phyloP scores from a whole-genome alignment of 1,284 basidiomycete genomes.

The Clitocybe nebularis region DNA sequence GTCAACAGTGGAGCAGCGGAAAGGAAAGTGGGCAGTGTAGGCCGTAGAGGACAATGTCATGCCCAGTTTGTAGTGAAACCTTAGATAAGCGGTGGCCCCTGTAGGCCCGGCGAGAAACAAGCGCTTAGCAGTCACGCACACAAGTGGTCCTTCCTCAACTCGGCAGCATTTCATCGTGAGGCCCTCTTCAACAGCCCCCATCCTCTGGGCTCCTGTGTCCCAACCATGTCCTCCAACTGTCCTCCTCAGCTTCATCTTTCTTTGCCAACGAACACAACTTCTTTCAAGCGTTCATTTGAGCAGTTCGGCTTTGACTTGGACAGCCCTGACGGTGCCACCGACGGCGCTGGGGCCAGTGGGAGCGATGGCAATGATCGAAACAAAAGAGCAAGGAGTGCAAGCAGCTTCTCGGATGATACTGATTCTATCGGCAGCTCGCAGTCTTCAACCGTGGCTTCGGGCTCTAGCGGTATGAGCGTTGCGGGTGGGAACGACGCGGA shows the following conservation, averaged over 20 bases:
- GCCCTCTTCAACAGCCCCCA: not conserved
- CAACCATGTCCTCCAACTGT: constrained; percentile 30
- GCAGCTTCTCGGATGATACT: constrained; percentile 30
- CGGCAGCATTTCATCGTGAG: constrained; percentile 8
- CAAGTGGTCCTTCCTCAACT: not conserved
- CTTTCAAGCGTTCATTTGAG: constrained; percentile 56
- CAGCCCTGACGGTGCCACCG: constrained; percentile 30
- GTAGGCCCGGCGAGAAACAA: too few relatives aligned
- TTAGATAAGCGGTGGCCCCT: too few relatives aligned
- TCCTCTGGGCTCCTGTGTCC: constrained; percentile 9
- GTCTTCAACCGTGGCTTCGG: constrained; percentile 26
- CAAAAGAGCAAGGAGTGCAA: constrained; percentile 43
- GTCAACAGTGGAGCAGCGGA: too few relatives aligned
- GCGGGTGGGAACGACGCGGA: constrained; percentile 4
- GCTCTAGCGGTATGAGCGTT: constrained; percentile 17
- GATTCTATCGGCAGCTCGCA: constrained; percentile 24
- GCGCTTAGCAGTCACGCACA: constrained; percentile 5
- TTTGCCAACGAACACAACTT: constrained; percentile 39
- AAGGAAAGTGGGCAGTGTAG: too few relatives aligned
- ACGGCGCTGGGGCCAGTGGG: constrained; percentile 21
- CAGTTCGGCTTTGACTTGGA: constrained; percentile 50
- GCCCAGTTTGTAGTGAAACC: too few relatives aligned
- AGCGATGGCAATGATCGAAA: constrained; percentile 38
- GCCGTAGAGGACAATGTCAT: too few relatives aligned
- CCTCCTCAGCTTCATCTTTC: constrained; percentile 45